A percentile compares a stretch with the other conserved stretches of the same genome.
Conservation (phyloP, 164 flowering plant genomes). For the Taxillus chinensis region DNA sequence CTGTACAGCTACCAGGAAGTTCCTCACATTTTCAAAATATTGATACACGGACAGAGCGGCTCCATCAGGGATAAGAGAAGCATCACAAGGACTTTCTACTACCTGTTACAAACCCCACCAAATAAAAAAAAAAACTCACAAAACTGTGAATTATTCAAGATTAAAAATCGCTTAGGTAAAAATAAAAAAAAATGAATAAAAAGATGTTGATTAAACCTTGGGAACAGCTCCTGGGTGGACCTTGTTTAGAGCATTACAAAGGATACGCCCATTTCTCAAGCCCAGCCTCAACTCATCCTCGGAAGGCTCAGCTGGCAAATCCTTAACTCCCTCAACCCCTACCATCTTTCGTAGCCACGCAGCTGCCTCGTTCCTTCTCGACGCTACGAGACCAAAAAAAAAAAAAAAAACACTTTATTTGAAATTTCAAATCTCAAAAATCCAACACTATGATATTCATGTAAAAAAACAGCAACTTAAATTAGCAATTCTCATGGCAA, state of each 20-base stretch:
- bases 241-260: constrained; percentile 74
- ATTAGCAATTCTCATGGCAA: too few species aligned
- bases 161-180: too few species aligned
- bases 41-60: constrained; percentile 93
- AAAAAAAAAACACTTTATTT: too few species aligned
- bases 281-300: constrained; percentile 83
- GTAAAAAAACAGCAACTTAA: too few species aligned
- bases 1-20: constrained; percentile 75
- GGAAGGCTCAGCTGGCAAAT: constrained; percentile 83
- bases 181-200: too few species aligned
- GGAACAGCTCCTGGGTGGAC: constrained; percentile 81
- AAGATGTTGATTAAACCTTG: constrained; percentile 34
- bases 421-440: too few species aligned
- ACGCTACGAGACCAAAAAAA: constrained; percentile 26
- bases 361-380: constrained; percentile 73
- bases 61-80: constrained; percentile 75
- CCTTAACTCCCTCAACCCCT: constrained; percentile 70
- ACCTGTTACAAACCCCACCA: constrained; percentile 31
- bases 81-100: constrained; percentile 79
- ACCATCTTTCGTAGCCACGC: constrained; percentile 75
- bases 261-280: constrained; percentile 74
- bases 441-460: too few species aligned
- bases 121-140: too few species aligned
- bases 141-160: too few species aligned
- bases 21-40: constrained; percentile 95